Evolutionary conservation across 2,329 filamentous ascomycete genomes (phyloP), one percentile per base, ranked within the genome.

Genomic region (Aspergillus hortae): DNA sequence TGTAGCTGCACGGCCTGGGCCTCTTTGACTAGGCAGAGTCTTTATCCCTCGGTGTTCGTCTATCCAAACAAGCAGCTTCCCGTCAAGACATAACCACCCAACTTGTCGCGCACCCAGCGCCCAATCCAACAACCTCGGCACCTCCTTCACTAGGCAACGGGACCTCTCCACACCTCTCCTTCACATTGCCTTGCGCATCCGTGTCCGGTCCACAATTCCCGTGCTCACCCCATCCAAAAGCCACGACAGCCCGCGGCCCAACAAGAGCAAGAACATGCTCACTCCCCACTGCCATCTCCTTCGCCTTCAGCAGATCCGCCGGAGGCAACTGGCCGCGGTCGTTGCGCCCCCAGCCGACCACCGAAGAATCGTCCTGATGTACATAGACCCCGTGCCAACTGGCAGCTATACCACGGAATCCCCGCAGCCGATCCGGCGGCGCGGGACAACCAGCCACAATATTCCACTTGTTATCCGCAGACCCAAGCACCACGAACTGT

Each of bases 181-280:
- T 87, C 43, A 91, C 84, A 69, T 89, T 83, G 46, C 83, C 84
- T 55, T 80, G 75, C 15, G 79, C 74, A 55, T 84, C 82, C 11
- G 74, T 76, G 40, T 80, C 76, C 33, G 84, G 82, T 3, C 94
- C 94, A 68, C 94, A 99, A 68, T 99, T 99, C 1, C 94, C 94
- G 73, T 99, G 94, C 72, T 97, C 92, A 2, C 91, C 92, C 94
- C 94, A 99, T 17, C 94, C 94, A 90, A 92, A 97, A 1, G 89
- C 83, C 45, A 95, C 73, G 1, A 96, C 83, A 46, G 86, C 81
- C 1, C 83, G 83, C 17, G 80, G 76, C 9, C 73, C 73, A 0
- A 88, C 84, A 23, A 92, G 71, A 7, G 85, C 89, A 56, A 97
- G 71, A n/a, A 83, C 84, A 70, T 99, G 94, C 70, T 97, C 94